These are phyloP conservation scores for Uncinocarpus reesii DNA, from an alignment of 2,329 filamentous ascomycete genomes.

Conservation along the genomic window DNA sequence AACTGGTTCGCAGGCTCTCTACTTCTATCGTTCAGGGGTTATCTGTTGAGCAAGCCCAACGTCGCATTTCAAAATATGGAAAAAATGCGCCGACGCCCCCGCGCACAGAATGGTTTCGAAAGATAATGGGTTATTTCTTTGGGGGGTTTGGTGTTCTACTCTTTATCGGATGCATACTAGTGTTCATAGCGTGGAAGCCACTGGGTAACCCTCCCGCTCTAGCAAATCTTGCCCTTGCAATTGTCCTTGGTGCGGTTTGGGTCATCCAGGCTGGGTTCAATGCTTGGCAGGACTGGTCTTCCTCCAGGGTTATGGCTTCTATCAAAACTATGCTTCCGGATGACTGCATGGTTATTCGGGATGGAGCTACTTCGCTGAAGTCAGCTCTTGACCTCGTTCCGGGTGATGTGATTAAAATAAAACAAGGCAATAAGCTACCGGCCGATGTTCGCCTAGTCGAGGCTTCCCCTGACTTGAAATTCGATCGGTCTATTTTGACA, in stretches of 20 bases:
- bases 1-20: slow-evolving; percentile 51
- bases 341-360: slow-evolving; percentile 54
- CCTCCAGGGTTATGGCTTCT: slow-evolving; percentile 64
- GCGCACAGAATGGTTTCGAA: slow-evolving; percentile 49
- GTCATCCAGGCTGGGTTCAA: slow-evolving; percentile 60
- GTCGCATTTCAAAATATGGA: slow-evolving; percentile 51
- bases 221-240: slow-evolving; percentile 62
- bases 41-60: slow-evolving; percentile 47
- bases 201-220: slow-evolving; percentile 60
- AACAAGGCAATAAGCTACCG: slow-evolving; percentile 62
- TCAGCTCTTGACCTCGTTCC: slow-evolving; percentile 55
- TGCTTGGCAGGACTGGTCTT: slow-evolving; percentile 65
- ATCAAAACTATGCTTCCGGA: slow-evolving; percentile 75
- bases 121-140: slow-evolving; percentile 61
- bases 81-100: slow-evolving; percentile 57
- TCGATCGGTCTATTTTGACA: slow-evolving; percentile 64
- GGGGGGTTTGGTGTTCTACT: slow-evolving; percentile 66
- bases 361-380: slow-evolving; percentile 43
- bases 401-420: slow-evolving; percentile 58
- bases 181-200: slow-evolving; percentile 68
- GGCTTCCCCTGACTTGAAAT: slow-evolving; percentile 57
- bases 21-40: slow-evolving; percentile 50
- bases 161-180: slow-evolving; percentile 56
- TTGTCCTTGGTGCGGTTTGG: slow-evolving; percentile 62
- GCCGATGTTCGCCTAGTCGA: slow-evolving; percentile 63